phyloP scores from a whole-genome alignment of 345 rosid species.

The Gossypioides kirkii region DNA sequence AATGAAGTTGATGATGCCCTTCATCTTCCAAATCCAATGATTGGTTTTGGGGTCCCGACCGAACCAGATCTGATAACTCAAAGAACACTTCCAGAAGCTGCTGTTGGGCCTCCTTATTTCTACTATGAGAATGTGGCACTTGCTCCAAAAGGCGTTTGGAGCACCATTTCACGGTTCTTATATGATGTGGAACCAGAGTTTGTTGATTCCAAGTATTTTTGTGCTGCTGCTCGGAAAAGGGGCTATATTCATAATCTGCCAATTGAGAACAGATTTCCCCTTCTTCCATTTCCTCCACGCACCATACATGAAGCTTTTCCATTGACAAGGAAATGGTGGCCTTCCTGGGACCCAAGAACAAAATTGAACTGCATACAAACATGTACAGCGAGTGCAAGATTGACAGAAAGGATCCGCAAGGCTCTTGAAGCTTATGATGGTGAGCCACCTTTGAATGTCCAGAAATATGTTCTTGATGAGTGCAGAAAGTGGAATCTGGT shows the following conservation, averaged over 20 bases:
- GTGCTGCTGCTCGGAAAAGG: slow-evolving; percentile 90
- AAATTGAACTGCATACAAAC: slow-evolving; percentile 81
- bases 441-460: slow-evolving; percentile 51
- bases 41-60: slow-evolving; percentile 77
- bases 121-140: slow-evolving; percentile 92
- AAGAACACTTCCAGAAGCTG: slow-evolving; percentile 58
- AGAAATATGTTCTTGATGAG: slow-evolving; percentile 53
- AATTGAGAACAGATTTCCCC: slow-evolving; percentile 49
- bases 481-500: slow-evolving; percentile 89
- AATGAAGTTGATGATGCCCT: slow-evolving; percentile 40
- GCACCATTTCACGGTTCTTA: slow-evolving; percentile 58
- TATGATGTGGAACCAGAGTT: slow-evolving; percentile 77
- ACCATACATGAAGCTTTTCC: slow-evolving; percentile 79
- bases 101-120: slow-evolving; percentile 69
- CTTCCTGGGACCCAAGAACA: slow-evolving; percentile 77
- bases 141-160: slow-evolving; percentile 96
- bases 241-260: slow-evolving; percentile 91
- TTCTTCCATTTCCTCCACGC: slow-evolving; percentile 64
- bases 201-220: slow-evolving; percentile 74
- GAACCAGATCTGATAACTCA: slow-evolving; percentile 28
- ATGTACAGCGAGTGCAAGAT: slow-evolving; percentile 55
- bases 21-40: slow-evolving; percentile 82
- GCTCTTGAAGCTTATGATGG: slow-evolving; percentile 47
- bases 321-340: slow-evolving; percentile 78
- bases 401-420: slow-evolving; percentile 66